Conservation (phyloP, 192 early-diverging fungal genomes). For the Umbelopsis vinacea region DNA sequence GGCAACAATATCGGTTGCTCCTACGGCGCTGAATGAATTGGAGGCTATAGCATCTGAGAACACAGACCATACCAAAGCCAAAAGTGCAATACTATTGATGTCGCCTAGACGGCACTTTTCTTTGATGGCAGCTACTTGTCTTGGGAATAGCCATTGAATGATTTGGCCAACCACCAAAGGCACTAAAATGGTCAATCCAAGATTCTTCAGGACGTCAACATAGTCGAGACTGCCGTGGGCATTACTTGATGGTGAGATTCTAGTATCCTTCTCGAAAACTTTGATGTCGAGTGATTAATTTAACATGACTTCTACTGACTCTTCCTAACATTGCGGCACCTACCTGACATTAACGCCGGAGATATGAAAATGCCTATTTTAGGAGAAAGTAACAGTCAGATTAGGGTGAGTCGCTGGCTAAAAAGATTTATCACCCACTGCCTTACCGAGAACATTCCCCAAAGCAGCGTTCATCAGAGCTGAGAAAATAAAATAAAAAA, state of each 20-base stretch:
- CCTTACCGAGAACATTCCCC: slow-evolving; percentile 65
- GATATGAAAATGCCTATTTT: slow-evolving; percentile 56
- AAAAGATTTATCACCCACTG: neutral
- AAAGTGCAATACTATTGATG: slow-evolving; percentile 59
- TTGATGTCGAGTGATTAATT: slow-evolving; percentile 1
- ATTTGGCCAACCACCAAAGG: slow-evolving; percentile 68
- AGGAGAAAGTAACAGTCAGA: neutral
- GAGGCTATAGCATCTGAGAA: slow-evolving; percentile 72
- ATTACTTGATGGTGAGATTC: neutral
- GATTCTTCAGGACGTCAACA: slow-evolving; percentile 52
- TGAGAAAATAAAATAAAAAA: slow-evolving; percentile 11
- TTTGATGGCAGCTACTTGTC: slow-evolving; percentile 49
- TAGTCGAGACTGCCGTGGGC: slow-evolving; percentile 49
- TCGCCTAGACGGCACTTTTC: slow-evolving; percentile 56
- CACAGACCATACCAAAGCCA: slow-evolving; percentile 73
- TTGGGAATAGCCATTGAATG: slow-evolving; percentile 53
- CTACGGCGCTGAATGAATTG: slow-evolving; percentile 53
- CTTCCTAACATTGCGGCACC: neutral
- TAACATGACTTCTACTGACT: no score
- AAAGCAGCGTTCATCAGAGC: slow-evolving; percentile 71
- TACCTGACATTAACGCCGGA: slow-evolving; percentile 44
- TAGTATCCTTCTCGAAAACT: slow-evolving; percentile 10
- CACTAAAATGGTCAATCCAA: slow-evolving; percentile 63
- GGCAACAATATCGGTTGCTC: slow-evolving; percentile 54
- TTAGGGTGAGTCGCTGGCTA: neutral